A percentile compares a stretch with the other conserved stretches of the same genome.
These are phyloP conservation scores for Suillus alpinus DNA, from an alignment of 768 basidiomycete species.

Conservation along the genomic window DNA sequence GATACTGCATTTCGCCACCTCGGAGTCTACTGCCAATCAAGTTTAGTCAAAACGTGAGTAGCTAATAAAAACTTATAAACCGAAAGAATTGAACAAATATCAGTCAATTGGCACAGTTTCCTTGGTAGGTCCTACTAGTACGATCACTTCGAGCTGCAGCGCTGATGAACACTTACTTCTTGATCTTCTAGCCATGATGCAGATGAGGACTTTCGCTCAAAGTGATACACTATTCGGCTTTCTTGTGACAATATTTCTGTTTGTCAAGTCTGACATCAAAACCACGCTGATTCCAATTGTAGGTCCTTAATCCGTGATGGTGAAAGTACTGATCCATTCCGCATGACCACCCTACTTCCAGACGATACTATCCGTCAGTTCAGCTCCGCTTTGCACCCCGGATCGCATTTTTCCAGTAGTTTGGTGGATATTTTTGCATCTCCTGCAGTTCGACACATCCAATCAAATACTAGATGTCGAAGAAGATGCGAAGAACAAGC, in stretches of 20 bases:
- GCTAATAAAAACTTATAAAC: no score
- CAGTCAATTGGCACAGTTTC: no score
- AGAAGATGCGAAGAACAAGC: background rate
- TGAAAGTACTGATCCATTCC: background rate
- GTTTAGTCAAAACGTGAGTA: no score
- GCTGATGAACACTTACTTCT: background rate
- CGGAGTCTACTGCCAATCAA: no score
- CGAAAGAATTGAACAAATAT: no score
- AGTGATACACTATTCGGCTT: background rate
- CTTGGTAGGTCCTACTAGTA: no score
- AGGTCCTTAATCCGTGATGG: background rate
- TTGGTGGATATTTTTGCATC: background rate
- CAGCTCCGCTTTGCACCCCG: background rate
- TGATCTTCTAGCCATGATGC: background rate
- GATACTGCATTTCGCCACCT: no score
- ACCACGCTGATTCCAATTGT: background rate
- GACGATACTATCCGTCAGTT: background rate
- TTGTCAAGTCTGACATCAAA: background rate
- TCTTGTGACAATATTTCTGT: background rate
- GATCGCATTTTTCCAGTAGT: background rate
- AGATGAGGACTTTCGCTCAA: background rate
- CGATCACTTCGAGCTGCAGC: background rate
- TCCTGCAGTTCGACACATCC: background rate
- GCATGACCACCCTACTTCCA: background rate
- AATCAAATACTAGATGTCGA: background rate